phyloP scores from a whole-genome alignment of 2,329 filamentous ascomycete genomes.

The Phialemoniopsis sp. region DNA sequence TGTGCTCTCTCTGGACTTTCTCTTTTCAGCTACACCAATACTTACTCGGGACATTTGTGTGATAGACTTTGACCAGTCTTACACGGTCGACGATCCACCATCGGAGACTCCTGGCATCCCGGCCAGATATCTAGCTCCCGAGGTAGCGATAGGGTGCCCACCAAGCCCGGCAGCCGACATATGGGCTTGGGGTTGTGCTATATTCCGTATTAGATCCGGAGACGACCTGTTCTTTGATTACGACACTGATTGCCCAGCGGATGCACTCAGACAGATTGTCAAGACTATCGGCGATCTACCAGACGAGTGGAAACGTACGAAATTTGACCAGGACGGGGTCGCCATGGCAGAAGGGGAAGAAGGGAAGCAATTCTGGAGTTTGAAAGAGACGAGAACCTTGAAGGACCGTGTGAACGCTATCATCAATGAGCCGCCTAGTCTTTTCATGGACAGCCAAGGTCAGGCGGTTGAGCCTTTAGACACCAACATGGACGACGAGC shows the following conservation, averaged over 20 bases:
- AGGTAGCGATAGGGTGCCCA: conserved; percentile 10
- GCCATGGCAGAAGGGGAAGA: not conserved
- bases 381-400: conserved; percentile 6
- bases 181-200: conserved; percentile 12
- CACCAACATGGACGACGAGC: not conserved
- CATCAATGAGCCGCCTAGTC: conserved; percentile 8
- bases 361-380: conserved; percentile 1
- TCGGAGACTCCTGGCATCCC: conserved; percentile 5
- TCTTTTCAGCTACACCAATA: conserved; percentile 6
- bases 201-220: conserved; percentile 11
- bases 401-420: conserved; percentile 8
- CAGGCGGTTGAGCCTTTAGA: conserved; percentile 3
- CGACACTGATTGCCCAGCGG: conserved; percentile 7
- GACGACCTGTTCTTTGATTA: conserved; percentile 10
- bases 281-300: conserved; percentile 11
- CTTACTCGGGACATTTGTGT: conserved; percentile 11
- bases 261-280: conserved; percentile 8
- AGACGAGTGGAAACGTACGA: conserved; percentile 8
- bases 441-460: conserved; percentile 5
- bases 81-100: conserved; percentile 5
- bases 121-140: conserved; percentile 12
- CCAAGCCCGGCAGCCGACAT: conserved; percentile 11
- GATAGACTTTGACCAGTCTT: conserved; percentile 16
- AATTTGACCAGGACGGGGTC: conserved; percentile 10
- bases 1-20: conserved; percentile 11